Evolutionary conservation across 306 rosid species (phyloP).

Genomic region (Phaseolus lunatus): DNA sequence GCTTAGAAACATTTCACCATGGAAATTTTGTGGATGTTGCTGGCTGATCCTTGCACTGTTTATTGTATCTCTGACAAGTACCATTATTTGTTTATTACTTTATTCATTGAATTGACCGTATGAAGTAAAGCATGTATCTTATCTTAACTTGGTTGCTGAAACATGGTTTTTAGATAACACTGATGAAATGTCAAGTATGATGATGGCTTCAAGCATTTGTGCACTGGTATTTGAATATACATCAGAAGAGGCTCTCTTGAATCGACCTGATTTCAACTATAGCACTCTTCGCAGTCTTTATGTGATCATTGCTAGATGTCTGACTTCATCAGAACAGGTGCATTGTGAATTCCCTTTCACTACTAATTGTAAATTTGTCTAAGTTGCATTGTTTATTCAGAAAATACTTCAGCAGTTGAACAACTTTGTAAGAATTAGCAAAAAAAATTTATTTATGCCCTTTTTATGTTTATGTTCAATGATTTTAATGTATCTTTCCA

Average conservation of each 20-base stretch:
- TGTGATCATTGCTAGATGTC: conserved; percentile 70
- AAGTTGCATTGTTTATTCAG: conserved; percentile 6
- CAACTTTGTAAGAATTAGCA: conserved; percentile 3
- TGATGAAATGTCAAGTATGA: conserved; percentile 61
- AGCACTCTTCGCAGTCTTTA: conserved; percentile 61
- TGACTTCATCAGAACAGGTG: conserved; percentile 71
- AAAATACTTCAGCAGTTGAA: conserved; percentile 2
- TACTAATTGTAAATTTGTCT: not conserved
- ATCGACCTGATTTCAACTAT: conserved; percentile 57
- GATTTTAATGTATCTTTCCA: not conserved
- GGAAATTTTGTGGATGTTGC: conserved; percentile 2
- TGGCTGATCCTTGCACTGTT: not conserved
- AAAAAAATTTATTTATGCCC: not conserved
- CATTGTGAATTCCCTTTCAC: conserved; percentile 37
- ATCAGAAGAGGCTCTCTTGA: conserved; percentile 76
- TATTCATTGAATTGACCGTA: conserved; percentile 33
- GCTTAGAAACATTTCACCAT: conserved; percentile 16
- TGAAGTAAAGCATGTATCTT: conserved; percentile 7
- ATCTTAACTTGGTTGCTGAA: conserved; percentile 43
- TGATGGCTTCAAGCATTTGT: conserved; percentile 89
- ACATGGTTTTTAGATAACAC: conserved; percentile 59
- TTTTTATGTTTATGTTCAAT: not conserved
- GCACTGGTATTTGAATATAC: conserved; percentile 75
- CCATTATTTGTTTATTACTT: conserved; percentile 1
- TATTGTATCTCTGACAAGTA: conserved; percentile 5